Evolutionary conservation across 345 rosid genomes (phyloP).

Genomic region (Euphorbia lathyris): DNA sequence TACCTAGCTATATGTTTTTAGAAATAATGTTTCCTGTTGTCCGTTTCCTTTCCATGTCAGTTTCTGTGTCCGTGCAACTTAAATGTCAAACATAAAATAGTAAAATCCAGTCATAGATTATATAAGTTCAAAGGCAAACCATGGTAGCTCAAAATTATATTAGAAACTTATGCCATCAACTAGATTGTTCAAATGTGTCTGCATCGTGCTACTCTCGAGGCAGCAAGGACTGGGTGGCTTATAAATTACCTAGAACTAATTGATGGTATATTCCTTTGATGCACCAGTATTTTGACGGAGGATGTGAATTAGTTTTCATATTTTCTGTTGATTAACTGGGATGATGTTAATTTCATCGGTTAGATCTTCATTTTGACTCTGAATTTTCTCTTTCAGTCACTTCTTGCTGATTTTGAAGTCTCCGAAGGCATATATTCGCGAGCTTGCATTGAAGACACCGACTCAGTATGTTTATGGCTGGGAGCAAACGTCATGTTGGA

Average conservation of each 20-base stretch:
- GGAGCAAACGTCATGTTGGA: constrained; percentile 98
- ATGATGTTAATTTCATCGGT: neutral
- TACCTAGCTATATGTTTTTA: no score
- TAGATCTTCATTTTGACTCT: neutral
- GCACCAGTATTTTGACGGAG: neutral
- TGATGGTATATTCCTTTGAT: neutral
- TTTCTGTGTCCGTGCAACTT: no score
- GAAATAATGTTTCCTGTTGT: no score
- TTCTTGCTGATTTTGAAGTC: constrained; percentile 86
- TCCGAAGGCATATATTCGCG: constrained; percentile 92
- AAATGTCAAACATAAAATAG: neutral
- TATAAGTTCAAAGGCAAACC: neutral
- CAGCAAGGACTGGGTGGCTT: neutral
- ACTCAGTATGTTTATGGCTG: constrained; percentile 87
- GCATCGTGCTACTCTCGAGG: neutral
- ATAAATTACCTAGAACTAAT: constrained; percentile 5
- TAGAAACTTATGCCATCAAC: neutral
- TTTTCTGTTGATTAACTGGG: neutral
- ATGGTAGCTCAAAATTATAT: neutral
- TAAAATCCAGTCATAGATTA: neutral
- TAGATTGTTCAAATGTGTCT: neutral
- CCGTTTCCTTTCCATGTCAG: no score
- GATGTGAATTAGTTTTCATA: neutral
- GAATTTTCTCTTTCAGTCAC: constrained; percentile 40
- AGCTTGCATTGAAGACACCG: constrained; percentile 62